Percentiles rank a stretch among this genome's conserved stretches.
These are phyloP conservation scores for Rhododendron kiyosumense DNA, from an alignment of 148 eudicot species.

Conservation along the genomic window DNA sequence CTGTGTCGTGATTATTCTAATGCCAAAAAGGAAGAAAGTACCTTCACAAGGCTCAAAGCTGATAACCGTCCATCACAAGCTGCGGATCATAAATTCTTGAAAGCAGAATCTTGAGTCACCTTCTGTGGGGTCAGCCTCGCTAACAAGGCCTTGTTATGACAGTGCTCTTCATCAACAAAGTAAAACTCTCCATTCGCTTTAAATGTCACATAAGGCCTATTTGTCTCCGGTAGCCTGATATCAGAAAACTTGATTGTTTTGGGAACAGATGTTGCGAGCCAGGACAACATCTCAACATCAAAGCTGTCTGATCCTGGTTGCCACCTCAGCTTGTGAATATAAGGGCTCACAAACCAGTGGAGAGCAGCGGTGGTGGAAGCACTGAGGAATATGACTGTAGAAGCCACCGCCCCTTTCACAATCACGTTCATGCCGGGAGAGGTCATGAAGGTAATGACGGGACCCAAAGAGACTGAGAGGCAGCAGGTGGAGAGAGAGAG, in stretches of 20 bases:
- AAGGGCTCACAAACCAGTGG: conserved; percentile 98
- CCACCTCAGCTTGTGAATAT: conserved; percentile 91
- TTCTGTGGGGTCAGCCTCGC: conserved; percentile 79
- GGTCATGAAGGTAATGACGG: conserved; percentile 96
- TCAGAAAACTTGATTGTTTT: conserved; percentile 78
- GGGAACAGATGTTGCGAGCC: conserved; percentile 60
- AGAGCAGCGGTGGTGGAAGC: conserved; percentile 85
- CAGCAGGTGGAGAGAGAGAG: conserved; percentile 97
- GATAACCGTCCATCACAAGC: background rate
- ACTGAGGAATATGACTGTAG: conserved; percentile 80
- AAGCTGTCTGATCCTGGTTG: conserved; percentile 85
- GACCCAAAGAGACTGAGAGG: conserved; percentile 87
- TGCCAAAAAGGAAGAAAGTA: background rate
- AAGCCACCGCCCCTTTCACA: conserved; percentile 91
- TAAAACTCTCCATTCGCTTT: conserved; percentile 70
- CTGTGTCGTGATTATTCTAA: background rate
- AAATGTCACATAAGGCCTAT: conserved; percentile 82
- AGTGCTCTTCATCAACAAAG: conserved; percentile 77
- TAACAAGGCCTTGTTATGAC: conserved; percentile 83
- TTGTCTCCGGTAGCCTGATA: conserved; percentile 64
- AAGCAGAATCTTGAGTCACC: conserved; percentile 44
- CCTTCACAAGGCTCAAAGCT: conserved; percentile 3
- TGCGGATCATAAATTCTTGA: conserved; percentile 63
- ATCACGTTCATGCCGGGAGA: conserved; percentile 75
- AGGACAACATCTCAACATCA: conserved; percentile 91